Evolutionary conservation across 225 moss, liverwort and hornwort species (phyloP), one percentile per base, ranked within the genome.

Genomic region (Climacium dendroides): DNA sequence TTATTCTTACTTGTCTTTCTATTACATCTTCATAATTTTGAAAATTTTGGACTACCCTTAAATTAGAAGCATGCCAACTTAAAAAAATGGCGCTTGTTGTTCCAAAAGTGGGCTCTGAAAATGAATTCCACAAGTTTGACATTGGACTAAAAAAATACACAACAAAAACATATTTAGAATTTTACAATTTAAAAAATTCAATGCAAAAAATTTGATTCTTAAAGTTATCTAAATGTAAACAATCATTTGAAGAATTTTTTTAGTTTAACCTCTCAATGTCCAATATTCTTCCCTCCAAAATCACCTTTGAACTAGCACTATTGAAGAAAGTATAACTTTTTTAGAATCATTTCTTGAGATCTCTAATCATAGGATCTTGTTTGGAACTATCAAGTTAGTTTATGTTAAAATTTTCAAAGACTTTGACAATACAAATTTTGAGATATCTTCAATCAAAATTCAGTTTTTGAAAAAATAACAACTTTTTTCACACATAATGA

Each of bases 391-490:
- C 13, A 39, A 69, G 7, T 39, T 69, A 24, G 3, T 39, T 24
- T 24, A 39, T 0, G 5, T 5, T 41, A 3, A 3, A 15, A 70
- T 41, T 25, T 69, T 14, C 1, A 41, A 70, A 24, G 13, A 25
- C 13, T 39, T 25, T 41, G 25, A 25, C 15, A 3, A 24, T 70
- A 24, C 1, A 3, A 5, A 41, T 70, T 24, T 41, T 39, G 39
- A 39, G 3, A 41, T 39, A 8, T 8, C 3, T 25, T 70, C 15
- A 26, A 41, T 41, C 15, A 70, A 25, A 70, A 7, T 70, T 70
- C 0, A 43, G 0, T 43, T 71, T 70, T 43, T 25, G 3, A 2
- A 43, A 15, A 70, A 25, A 26, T 0, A 25, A 5, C 1, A 13
- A 0, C 7, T 39, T 14, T 13, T 39, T 41, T 1, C 1, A 8